phyloP scores from a whole-genome alignment of 352 stramenopile genomes.

The Nothophytophthora sp. region DNA sequence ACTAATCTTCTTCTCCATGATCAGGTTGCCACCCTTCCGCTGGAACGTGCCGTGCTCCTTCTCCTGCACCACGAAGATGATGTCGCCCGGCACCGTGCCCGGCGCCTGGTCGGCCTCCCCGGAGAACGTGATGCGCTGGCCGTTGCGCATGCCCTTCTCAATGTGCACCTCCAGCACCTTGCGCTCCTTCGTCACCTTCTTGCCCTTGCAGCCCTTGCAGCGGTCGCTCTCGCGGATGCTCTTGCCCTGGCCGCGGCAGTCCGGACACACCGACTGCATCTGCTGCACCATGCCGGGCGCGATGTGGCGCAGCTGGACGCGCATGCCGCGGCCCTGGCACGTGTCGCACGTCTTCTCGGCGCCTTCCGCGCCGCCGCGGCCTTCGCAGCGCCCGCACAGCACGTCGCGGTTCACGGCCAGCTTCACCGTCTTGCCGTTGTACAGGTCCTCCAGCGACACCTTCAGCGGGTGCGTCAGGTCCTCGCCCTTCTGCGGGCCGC shows the following conservation, averaged over 20 bases:
- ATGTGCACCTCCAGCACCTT: constrained; percentile 99
- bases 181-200: constrained; percentile 96
- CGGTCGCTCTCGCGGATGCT: constrained; percentile 93
- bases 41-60: constrained; percentile 97
- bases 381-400: constrained; percentile 86
- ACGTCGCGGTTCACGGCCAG: constrained; percentile 97
- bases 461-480: constrained; percentile 95
- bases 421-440: constrained; percentile 99
- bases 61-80: constrained; percentile 98
- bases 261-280: constrained; percentile 94
- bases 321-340: constrained; percentile 95
- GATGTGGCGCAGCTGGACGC: constrained; percentile 96
- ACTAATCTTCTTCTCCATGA: constrained; percentile 96
- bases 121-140: constrained; percentile 97
- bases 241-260: constrained; percentile 95
- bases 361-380: constrained; percentile 92
- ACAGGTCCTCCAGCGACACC: constrained; percentile 98
- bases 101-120: constrained; percentile 97
- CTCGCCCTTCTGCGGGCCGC: constrained; percentile 95
- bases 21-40: constrained; percentile 96
- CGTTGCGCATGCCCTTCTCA: constrained; percentile 98
- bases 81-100: constrained; percentile 90
- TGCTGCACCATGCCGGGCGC: constrained; percentile 98
- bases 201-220: constrained; percentile 93
- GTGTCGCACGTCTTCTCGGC: constrained; percentile 92